Evolutionary conservation across 805 yeast genomes (phyloP).

Genomic region (Metschnikowia cubensis): DNA sequence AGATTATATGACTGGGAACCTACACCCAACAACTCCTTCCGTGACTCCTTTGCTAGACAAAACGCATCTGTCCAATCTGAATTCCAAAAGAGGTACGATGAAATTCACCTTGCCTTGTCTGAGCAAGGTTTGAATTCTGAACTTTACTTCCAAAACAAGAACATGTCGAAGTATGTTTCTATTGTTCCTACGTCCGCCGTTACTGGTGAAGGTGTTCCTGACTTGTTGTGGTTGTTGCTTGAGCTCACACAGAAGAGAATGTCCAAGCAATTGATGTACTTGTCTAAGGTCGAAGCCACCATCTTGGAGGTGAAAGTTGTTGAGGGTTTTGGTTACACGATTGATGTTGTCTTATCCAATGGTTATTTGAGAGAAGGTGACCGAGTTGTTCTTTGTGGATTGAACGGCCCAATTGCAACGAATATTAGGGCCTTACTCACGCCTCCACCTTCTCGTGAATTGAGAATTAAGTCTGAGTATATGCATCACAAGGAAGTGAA

Average conservation of each 20-base stretch:
- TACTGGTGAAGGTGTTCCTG: constrained; percentile 99
- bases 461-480: constrained; percentile 95
- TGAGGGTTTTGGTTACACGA: constrained; percentile 98
- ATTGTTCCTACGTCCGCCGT: constrained; percentile 98
- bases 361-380: constrained; percentile 96
- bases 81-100: constrained; percentile 80
- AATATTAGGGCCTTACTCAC: constrained; percentile 93
- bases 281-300: constrained; percentile 92
- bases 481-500: constrained; percentile 96
- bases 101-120: constrained; percentile 85
- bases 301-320: constrained; percentile 95
- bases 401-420: constrained; percentile 97
- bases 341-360: constrained; percentile 95
- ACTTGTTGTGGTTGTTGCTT: constrained; percentile 88
- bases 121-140: constrained; percentile 99
- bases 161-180: constrained; percentile 88
- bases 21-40: constrained; percentile 89
- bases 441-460: constrained; percentile 95
- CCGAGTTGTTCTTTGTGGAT: constrained; percentile 90
- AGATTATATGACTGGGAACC: constrained; percentile 94
- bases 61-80: constrained; percentile 82
- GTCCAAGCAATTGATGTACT: constrained; percentile 97
- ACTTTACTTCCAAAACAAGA: constrained; percentile 90
- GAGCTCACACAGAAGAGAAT: constrained; percentile 97
- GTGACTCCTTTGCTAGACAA: constrained; percentile 88